These are phyloP conservation scores for Hanseniaspora nectarophila DNA, from an alignment of 805 yeast species.

Conservation along the genomic window DNA sequence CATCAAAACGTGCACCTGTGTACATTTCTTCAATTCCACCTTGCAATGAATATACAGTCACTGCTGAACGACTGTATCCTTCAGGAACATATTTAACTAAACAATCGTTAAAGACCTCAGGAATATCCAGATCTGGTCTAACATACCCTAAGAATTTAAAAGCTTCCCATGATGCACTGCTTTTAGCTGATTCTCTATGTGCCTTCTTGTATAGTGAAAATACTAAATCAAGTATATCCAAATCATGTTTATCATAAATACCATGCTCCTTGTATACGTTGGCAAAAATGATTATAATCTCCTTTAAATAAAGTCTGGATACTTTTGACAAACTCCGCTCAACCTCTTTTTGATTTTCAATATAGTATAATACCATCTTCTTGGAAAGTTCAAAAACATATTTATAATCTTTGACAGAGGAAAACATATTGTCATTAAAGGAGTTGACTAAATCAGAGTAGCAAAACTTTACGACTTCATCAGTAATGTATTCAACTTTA, in stretches of 20 bases:
- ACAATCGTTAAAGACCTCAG: background rate
- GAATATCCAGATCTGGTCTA: background rate
- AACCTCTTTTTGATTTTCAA: background rate
- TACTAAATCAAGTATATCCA: background rate
- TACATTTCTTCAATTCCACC: background rate
- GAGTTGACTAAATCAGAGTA: constrained; percentile 1
- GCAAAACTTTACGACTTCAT: background rate
- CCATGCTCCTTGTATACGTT: constrained; percentile 12
- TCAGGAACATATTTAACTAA: background rate
- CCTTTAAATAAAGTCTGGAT: background rate
- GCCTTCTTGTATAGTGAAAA: constrained; percentile 3
- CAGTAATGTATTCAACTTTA: background rate
- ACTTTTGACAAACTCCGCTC: background rate
- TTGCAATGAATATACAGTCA: background rate
- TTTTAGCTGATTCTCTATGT: background rate
- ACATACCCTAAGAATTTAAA: background rate
- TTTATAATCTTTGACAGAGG: background rate
- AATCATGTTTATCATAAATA: background rate
- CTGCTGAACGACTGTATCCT: background rate
- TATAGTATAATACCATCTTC: background rate
- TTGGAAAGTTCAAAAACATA: background rate
- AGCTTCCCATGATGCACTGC: constrained; percentile 4
- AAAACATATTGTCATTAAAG: constrained; percentile 1
- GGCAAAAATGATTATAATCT: background rate
- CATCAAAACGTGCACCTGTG: background rate